Percentiles rank a stretch among this genome's conserved stretches.
phyloP scores from a whole-genome alignment of 2,329 filamentous ascomycete species.

The Chaetomium strumarium region DNA sequence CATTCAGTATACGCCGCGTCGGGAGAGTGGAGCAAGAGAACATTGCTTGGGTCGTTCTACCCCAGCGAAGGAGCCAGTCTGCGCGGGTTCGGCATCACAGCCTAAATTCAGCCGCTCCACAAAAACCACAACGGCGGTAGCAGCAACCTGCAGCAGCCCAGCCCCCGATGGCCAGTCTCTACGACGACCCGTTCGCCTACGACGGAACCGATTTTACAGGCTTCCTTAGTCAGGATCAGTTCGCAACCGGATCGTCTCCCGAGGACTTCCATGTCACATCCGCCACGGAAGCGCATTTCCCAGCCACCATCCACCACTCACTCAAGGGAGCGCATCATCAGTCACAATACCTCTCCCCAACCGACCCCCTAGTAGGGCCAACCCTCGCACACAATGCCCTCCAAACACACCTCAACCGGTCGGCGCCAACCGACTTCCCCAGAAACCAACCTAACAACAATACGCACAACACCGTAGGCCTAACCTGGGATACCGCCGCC shows the following conservation, averaged over 20 bases:
- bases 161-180: slow-evolving; percentile 13
- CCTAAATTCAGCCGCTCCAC: slow-evolving; percentile 17
- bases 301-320: neutral
- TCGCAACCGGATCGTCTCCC: slow-evolving; percentile 8
- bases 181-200: slow-evolving; percentile 14
- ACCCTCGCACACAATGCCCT: neutral
- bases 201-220: slow-evolving; percentile 8
- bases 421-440: slow-evolving; percentile 5
- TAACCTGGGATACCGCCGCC: slow-evolving; percentile 3
- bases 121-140: slow-evolving; percentile 8
- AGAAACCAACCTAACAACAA: neutral
- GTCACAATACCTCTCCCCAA: slow-evolving; percentile 3
- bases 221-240: slow-evolving; percentile 8
- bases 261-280: slow-evolving; percentile 16
- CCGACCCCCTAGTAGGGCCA: neutral
- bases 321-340: neutral
- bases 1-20: slow-evolving; percentile 14
- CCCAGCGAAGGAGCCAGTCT: slow-evolving; percentile 5
- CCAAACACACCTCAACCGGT: slow-evolving; percentile 1
- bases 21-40: slow-evolving; percentile 15
- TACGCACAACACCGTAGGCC: slow-evolving; percentile 7
- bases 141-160: neutral
- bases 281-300: slow-evolving; percentile 13
- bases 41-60: neutral
- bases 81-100: slow-evolving; percentile 10